Evolutionary conservation across 108 stramenopile genomes (phyloP).

Genomic region (Fragilariopsis cylindrus): DNA sequence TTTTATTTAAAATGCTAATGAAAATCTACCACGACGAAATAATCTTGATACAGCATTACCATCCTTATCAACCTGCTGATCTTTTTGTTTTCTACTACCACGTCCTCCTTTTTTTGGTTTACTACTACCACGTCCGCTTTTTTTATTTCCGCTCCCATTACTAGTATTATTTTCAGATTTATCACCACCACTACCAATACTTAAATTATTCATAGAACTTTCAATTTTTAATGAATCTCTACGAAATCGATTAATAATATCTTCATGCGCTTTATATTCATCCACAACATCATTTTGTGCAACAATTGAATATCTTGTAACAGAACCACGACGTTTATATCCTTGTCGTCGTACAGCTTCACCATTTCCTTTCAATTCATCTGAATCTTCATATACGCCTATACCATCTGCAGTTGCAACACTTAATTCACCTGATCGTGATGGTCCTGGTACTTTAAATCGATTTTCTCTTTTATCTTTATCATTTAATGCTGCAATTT

Average conservation of each 20-base stretch:
- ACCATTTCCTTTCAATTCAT: background rate
- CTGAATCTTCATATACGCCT: constrained; percentile 6
- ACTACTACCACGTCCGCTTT: background rate
- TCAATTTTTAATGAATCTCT: constrained; percentile 7
- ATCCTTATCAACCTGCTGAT: background rate
- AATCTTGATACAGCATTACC: background rate
- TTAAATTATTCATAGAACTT: background rate
- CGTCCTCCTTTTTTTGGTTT: background rate
- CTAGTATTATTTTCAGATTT: background rate
- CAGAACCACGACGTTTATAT: constrained; percentile 36
- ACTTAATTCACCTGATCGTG: background rate
- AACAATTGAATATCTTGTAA: constrained; percentile 31
- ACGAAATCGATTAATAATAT: constrained; percentile 32
- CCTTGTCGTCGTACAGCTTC: constrained; percentile 18
- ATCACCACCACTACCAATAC: background rate
- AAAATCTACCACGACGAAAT: background rate
- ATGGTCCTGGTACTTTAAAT: background rate
- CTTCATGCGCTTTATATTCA: constrained; percentile 25
- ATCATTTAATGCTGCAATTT: constrained; percentile 3
- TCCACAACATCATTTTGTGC: constrained; percentile 25
- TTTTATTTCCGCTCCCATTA: background rate
- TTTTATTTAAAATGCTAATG: background rate
- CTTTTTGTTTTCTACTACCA: background rate
- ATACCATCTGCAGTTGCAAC: background rate
- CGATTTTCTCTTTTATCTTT: constrained; percentile 4